phyloP scores from a whole-genome alignment of 352 stramenopile species.

The Pythium biforme region DNA sequence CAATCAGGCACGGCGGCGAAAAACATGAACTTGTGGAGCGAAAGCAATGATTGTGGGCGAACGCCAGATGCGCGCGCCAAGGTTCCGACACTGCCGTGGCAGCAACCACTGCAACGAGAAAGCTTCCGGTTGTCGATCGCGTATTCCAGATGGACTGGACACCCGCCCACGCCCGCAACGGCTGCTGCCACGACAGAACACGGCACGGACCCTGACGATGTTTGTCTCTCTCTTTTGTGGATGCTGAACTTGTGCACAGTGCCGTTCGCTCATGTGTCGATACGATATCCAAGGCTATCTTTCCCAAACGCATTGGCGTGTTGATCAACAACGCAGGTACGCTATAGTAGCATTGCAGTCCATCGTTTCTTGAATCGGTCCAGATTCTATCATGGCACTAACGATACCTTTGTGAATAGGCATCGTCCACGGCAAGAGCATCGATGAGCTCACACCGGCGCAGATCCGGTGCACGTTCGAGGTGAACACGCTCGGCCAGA shows the following conservation, averaged over 20 bases:
- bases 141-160: too few relatives aligned
- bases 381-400: neutral
- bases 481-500: conserved; percentile 62
- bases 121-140: too few relatives aligned
- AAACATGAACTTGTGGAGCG: neutral
- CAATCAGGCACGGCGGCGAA: neutral
- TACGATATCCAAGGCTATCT: conserved; percentile 10
- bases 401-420: conserved; percentile 22
- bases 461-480: conserved; percentile 29
- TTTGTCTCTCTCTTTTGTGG: neutral
- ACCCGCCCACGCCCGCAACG: too few relatives aligned
- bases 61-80: too few relatives aligned
- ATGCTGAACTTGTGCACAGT: conserved; percentile 23
- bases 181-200: too few relatives aligned
- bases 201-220: neutral
- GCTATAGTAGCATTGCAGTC: conserved; percentile 26
- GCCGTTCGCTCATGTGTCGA: conserved; percentile 20
- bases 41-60: too few relatives aligned
- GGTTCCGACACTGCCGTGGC: too few relatives aligned
- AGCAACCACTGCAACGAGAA: neutral
- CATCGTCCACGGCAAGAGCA: conserved; percentile 29
- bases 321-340: conserved; percentile 38
- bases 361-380: neutral
- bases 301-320: conserved; percentile 27
- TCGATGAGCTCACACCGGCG: conserved; percentile 25